phyloP scores from a whole-genome alignment of 2,329 filamentous ascomycete genomes.

The Cladosporium sp. region DNA sequence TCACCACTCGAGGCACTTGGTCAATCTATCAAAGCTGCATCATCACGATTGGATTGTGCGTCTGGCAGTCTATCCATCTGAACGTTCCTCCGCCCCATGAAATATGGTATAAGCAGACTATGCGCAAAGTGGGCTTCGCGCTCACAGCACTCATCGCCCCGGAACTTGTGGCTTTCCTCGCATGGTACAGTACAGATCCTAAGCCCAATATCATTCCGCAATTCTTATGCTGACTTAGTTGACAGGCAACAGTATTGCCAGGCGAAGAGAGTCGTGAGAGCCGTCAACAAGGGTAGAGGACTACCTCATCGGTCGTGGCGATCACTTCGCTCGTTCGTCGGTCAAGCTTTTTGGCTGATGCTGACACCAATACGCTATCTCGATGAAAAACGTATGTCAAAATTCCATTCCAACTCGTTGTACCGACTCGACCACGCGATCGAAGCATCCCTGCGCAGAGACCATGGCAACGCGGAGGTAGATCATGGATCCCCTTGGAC shows the following conservation, averaged over 20 bases:
- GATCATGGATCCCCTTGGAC: not conserved
- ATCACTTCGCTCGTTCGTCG: not conserved
- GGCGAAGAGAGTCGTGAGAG: not conserved
- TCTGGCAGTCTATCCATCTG: slow-evolving; percentile 24
- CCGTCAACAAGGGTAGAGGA: not conserved
- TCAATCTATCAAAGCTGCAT: slow-evolving; percentile 1
- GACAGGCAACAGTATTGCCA: not conserved
- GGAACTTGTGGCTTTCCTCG: slow-evolving; percentile 14
- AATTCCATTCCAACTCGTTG: not conserved
- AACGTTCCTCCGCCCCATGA: slow-evolving; percentile 20
- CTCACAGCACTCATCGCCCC: slow-evolving; percentile 21
- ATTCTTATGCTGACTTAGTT: not conserved
- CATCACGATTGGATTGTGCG: slow-evolving; percentile 18
- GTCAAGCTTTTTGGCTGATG: not conserved
- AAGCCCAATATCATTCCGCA: not conserved
- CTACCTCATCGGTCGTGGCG: not conserved
- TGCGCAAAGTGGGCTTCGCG: slow-evolving; percentile 18
- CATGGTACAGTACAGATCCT: not conserved
- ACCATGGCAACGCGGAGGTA: not conserved
- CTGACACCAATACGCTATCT: not conserved
- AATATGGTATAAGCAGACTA: slow-evolving; percentile 10
- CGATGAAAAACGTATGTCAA: not conserved
- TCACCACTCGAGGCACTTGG: not conserved
- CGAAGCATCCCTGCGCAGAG: not conserved
- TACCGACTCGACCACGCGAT: too few relatives aligned